Base-by-base conservation (phyloP, 768 basidiomycete genomes). In the Lentinula detonsa region DNA sequence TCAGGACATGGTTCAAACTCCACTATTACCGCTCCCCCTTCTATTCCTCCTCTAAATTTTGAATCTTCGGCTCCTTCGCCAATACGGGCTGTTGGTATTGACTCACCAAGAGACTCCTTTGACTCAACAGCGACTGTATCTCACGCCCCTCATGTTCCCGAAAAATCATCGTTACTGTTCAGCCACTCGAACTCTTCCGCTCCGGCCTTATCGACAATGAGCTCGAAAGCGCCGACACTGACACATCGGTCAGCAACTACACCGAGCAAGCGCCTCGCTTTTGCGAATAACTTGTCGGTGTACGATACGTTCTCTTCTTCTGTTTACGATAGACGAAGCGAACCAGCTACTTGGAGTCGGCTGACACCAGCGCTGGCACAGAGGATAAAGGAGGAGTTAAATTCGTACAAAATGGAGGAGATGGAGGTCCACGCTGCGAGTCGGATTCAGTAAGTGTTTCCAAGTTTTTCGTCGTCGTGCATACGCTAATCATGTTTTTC, bases 321-420 rank as follows among this genome's bases (percentile, higher is more conserved):
- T 35, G 89, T 93, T 63, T 99, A 99, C 75, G 96, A 99, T 75
- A 81, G 97, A 57, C 81, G 95, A 68, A 94, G 93, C 66, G 96
- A 98, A 74, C 94, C 93, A 21, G 95, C 95, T 51, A 98, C 96
- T 31, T 98, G 95, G 87, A 98, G 95, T 75, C 84, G 92, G 43
- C 76, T 99, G 68, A 99, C 97, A 57, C 97, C 96, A 48, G 87
- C 90, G 61, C 78, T 98, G 68, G 96, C 96, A 43, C 93, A 98
- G 79, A 83, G 89, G 67, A 98, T 99, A 74, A 99, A 99, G 81
- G 94, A 96, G 76, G 93, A 96, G 76, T 79, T 99, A 57, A 99
- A 99, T 75, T 93, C 93, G 60, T 98, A 92, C 76, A 98, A 98
- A 81, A 93, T 98, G 91, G 95, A 96, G 75, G 95, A 98, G 78